Conservation (phyloP, 257 asterid genomes). For the Solanum pinnatisectum region DNA sequence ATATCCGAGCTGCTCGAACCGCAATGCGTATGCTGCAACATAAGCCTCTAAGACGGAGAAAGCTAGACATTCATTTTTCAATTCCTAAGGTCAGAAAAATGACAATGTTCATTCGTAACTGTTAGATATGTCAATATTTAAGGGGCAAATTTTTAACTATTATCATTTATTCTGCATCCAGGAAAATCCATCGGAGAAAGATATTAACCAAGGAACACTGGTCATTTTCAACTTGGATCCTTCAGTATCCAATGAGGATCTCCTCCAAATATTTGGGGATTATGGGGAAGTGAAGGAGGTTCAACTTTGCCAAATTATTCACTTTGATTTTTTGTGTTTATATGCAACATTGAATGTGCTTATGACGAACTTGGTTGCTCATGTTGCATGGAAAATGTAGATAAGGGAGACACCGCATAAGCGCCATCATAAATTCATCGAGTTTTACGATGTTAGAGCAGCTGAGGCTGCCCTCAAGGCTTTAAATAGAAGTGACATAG, state of each 20-base stretch:
- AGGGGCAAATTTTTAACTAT: neutral
- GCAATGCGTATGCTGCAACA: conserved; percentile 84
- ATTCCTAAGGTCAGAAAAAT: conserved; percentile 68
- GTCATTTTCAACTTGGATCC: conserved; percentile 95
- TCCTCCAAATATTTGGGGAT: conserved; percentile 86
- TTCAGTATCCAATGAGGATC: conserved; percentile 88
- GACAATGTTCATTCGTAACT: neutral
- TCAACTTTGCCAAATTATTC: neutral
- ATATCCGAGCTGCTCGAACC: conserved; percentile 90
- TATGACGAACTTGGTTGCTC: neutral
- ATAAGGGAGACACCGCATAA: conserved; percentile 95
- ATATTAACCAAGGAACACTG: conserved; percentile 90
- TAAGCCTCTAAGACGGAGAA: conserved; percentile 86
- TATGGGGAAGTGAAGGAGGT: conserved; percentile 99
- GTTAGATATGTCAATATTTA: neutral
- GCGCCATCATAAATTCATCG: conserved; percentile 92
- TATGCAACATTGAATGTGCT: neutral
- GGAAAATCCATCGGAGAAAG: conserved; percentile 98
- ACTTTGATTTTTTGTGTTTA: neutral
- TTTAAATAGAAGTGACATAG: conserved; percentile 78
- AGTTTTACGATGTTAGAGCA: conserved; percentile 86
- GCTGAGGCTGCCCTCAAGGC: conserved; percentile 98
- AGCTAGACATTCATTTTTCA: conserved; percentile 93
- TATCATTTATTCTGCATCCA: conserved; percentile 17
- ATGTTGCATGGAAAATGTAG: conserved; percentile 24